Evolutionary conservation across 371 early-diverging fungal genomes (phyloP).

Genomic region (Rhizopus sp.): DNA sequence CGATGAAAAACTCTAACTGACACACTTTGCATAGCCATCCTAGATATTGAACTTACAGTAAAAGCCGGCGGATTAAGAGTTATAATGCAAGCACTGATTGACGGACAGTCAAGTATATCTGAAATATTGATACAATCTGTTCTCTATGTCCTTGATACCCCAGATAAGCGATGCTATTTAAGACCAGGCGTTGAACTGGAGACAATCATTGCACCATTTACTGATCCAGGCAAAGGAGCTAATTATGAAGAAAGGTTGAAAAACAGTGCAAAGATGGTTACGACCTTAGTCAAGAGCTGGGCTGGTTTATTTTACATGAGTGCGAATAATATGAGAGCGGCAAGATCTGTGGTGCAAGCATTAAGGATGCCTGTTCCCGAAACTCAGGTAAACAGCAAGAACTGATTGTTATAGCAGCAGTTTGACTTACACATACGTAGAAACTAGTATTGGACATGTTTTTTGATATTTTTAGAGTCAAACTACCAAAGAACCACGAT

Average conservation of each 20-base stretch:
- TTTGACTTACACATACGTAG: conserved; percentile 33
- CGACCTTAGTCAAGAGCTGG: conserved; percentile 74
- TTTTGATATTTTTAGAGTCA: conserved; percentile 76
- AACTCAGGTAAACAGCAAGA: conserved; percentile 57
- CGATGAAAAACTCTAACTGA: neutral
- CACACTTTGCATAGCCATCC: conserved; percentile 31
- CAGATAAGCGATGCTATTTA: conserved; percentile 65
- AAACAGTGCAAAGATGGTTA: conserved; percentile 62
- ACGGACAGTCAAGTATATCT: conserved; percentile 68
- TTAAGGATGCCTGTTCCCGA: conserved; percentile 76
- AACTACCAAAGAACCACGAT: conserved; percentile 65
- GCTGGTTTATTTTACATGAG: conserved; percentile 79
- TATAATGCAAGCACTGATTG: conserved; percentile 70
- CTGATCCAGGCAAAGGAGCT: conserved; percentile 69
- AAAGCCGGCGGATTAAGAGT: conserved; percentile 72
- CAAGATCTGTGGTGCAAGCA: conserved; percentile 76
- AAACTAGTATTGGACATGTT: conserved; percentile 77
- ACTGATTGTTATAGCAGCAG: neutral
- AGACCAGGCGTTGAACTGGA: conserved; percentile 78
- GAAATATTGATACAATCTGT: conserved; percentile 69
- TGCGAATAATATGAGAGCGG: conserved; percentile 70
- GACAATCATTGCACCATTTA: conserved; percentile 76
- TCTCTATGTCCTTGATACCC: conserved; percentile 72
- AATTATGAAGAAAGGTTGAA: conserved; percentile 68
- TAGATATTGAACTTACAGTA: conserved; percentile 65